Base-by-base conservation (phyloP, 176 grass and related monocot genomes). In the Oryza rufipogon region DNA sequence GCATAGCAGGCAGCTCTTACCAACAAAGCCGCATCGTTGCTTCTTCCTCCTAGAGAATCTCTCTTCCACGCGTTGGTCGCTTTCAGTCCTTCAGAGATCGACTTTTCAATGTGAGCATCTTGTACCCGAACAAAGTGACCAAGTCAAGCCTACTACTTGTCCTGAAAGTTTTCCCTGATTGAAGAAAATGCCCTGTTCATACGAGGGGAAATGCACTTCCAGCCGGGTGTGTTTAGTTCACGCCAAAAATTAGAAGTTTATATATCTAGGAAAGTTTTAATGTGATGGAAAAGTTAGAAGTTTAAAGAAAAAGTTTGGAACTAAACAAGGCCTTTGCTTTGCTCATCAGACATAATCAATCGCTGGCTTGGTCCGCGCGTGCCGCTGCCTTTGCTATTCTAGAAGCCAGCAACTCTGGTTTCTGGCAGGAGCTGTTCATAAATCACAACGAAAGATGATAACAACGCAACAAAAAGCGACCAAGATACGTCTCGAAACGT, bases 381-480 rank as follows among this genome's bases (percentile, higher is more conserved):
- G 19, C 41, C 20, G 19, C 68, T 71, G 38, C 19, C 20, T 71
- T 71, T 3, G 70, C 70, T 22, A 25, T 23, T 13, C 39, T 46
- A 3, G 39, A 44, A 45, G 19, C 20, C n/a, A 71, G 2, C n/a
- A 71, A 45, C 70, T 46, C 11, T 5, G 34, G 34, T 36, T 36
- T 36, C 34, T 48, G 46, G 46, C 11, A 48, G 12, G 46, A 17
- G 36, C 36, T 6, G 54, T 60, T 9, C 54, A n/a, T 1, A 60
- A 8, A 60, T 28, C 42, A 16, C 4, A 73, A 47, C 44, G 23
- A 49, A 28, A 73, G 23, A 7, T 30, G 13, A 73, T 15, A 48
- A 49, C 44, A 12, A 17, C 44, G 44, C 23, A 30, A 16, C 16
- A 65, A 22, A n/a, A 91, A 44, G 2, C 77, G 82, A 66, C 82